A percentile compares a stretch with the other conserved stretches of the same genome.
These are phyloP conservation scores for Acacia confusa DNA, from an alignment of 306 rosid genomes.

Conservation along the genomic window DNA sequence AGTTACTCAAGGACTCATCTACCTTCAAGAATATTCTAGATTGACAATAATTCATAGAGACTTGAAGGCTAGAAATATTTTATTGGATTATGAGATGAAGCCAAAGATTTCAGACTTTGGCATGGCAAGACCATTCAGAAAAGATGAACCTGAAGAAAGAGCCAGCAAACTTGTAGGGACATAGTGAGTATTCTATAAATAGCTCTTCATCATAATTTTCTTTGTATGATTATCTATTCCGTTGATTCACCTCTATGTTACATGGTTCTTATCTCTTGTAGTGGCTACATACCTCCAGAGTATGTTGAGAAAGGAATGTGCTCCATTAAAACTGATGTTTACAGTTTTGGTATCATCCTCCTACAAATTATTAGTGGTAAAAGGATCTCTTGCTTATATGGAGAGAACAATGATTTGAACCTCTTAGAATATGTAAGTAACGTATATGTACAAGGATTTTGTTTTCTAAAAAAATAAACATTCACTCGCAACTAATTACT, in stretches of 20 bases:
- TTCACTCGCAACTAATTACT: background rate
- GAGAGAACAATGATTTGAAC: constrained; percentile 25
- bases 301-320: constrained; percentile 25
- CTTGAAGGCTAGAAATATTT: constrained; percentile 14
- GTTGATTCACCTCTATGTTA: background rate
- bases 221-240: too few species aligned
- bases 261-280: constrained; percentile 2
- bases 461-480: background rate
- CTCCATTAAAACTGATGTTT: constrained; percentile 37
- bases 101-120: constrained; percentile 63
- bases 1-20: constrained; percentile 41
- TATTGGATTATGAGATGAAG: constrained; percentile 31
- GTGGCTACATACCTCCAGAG: constrained; percentile 27
- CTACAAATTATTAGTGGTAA: constrained; percentile 47
- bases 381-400: constrained; percentile 2
- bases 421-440: constrained; percentile 40
- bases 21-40: constrained; percentile 48
- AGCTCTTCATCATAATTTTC: background rate
- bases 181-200: constrained; percentile 21
- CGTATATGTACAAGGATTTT: background rate
- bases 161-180: constrained; percentile 48
- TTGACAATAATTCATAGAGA: constrained; percentile 37
- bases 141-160: constrained; percentile 39
- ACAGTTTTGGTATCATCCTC: constrained; percentile 47
- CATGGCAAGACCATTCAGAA: constrained; percentile 49